Conservation (phyloP, 371 early-diverging fungal species). For the Ordospora pajunii region DNA sequence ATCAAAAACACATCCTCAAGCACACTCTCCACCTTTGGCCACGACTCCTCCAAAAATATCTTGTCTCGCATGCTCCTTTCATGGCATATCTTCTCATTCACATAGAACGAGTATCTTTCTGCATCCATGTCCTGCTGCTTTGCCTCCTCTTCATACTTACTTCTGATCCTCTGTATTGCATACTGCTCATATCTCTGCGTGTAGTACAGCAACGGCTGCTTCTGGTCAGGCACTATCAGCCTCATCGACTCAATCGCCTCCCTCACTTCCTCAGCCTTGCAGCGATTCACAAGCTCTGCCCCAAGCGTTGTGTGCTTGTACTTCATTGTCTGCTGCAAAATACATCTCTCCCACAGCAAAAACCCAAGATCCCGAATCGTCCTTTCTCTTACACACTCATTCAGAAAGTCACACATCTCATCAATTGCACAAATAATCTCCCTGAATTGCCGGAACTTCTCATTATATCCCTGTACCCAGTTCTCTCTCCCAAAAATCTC, state of each 20-base stretch:
- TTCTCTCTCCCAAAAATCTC: constrained; percentile 1
- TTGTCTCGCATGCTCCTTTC: neutral
- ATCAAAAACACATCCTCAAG: constrained; percentile 24
- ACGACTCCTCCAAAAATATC: constrained; percentile 26
- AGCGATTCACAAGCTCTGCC: neutral
- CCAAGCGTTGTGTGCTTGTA: constrained; percentile 30
- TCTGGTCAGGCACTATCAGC: constrained; percentile 10
- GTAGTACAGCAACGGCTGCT: constrained; percentile 28
- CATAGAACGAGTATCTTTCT: neutral
- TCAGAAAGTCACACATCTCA: constrained; percentile 32
- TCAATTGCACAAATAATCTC: constrained; percentile 6
- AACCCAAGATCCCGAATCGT: constrained; percentile 39
- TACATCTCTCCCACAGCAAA: constrained; percentile 46
- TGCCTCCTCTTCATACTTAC: constrained; percentile 12
- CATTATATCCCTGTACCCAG: constrained; percentile 29
- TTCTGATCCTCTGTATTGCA: constrained; percentile 15
- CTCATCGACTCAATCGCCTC: constrained; percentile 17
- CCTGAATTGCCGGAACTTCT: constrained; percentile 13
- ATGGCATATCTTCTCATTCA: neutral
- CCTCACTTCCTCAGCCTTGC: constrained; percentile 1
- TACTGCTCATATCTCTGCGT: constrained; percentile 39
- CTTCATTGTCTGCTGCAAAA: constrained; percentile 27
- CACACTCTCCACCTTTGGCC: neutral
- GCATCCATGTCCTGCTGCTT: neutral
- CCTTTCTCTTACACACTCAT: constrained; percentile 27